These are phyloP conservation scores for Diacronema lutheri DNA, from an alignment of 78 protist genomes.

Conservation along the genomic window DNA sequence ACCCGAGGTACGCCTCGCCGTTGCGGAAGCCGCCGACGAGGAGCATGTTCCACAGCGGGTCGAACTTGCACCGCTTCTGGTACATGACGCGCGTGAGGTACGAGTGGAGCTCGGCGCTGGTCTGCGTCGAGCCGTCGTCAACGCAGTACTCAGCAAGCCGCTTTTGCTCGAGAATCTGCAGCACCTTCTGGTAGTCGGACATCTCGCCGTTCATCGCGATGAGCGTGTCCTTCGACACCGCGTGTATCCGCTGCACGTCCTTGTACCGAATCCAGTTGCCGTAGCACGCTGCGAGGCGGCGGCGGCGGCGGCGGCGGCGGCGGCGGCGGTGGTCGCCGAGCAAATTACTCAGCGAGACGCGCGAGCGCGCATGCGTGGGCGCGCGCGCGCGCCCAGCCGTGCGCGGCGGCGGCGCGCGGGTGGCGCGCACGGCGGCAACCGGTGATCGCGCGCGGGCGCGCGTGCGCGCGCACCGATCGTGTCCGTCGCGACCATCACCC, in stretches of 20 bases:
- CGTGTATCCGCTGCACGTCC: not conserved
- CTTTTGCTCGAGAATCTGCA: not conserved
- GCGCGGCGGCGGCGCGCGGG: no score
- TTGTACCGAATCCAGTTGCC: constrained; percentile 25
- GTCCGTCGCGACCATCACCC: constrained; percentile 41
- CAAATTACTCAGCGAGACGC: no score
- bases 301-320: no score
- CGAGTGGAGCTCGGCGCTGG: constrained; percentile 19
- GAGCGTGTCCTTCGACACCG: not conserved
- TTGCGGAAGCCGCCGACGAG: constrained; percentile 39
- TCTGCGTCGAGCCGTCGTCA: constrained; percentile 19
- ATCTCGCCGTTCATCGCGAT: constrained; percentile 33
- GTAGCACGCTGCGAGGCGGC: constrained; percentile 28
- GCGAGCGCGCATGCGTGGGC: no score
- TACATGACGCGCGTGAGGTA: constrained; percentile 38
- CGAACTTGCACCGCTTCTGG: constrained; percentile 38
- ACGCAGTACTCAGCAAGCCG: not conserved
- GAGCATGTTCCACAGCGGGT: constrained; percentile 49
- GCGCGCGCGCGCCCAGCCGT: no score
- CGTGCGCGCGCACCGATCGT: constrained; percentile 22
- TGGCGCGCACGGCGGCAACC: no score
- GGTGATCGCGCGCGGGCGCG: not conserved
- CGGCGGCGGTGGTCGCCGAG: no score
- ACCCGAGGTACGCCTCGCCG: constrained; percentile 32
- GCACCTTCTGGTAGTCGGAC: constrained; percentile 36